Percentiles rank a stretch among this genome's conserved stretches.
These are phyloP conservation scores for Xylaria flabelliformis DNA, from an alignment of 495 filamentous ascomycete genomes.

Conservation along the genomic window DNA sequence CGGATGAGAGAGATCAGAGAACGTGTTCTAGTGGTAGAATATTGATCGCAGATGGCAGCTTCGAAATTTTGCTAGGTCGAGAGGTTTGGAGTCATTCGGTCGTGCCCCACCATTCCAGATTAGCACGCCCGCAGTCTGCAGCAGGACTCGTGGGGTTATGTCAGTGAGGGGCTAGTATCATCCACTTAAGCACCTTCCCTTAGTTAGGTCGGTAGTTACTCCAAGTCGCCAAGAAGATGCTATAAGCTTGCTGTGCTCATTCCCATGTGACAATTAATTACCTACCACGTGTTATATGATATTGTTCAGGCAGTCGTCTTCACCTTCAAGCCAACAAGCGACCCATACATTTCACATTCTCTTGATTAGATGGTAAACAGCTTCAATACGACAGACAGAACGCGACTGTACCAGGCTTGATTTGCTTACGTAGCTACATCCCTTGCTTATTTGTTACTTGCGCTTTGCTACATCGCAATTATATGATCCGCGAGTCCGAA, in stretches of 20 bases:
- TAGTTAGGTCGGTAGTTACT: background rate
- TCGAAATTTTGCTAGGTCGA: constrained; percentile 30
- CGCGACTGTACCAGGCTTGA: background rate
- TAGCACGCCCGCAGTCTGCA: background rate
- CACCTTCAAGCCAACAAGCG: background rate
- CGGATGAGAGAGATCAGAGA: background rate
- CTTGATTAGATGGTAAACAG: constrained; percentile 7
- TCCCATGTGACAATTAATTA: constrained; percentile 25
- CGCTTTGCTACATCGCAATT: constrained; percentile 2
- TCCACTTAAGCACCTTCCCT: background rate
- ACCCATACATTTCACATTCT: background rate
- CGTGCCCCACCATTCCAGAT: constrained; percentile 41
- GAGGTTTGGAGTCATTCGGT: constrained; percentile 36
- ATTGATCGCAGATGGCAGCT: background rate
- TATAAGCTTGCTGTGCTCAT: background rate
- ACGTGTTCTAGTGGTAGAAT: background rate
- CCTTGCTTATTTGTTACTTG: background rate
- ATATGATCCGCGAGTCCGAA: background rate
- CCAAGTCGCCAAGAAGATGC: background rate
- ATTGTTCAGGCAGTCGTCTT: background rate
- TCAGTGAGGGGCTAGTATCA: background rate
- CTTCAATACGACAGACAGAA: constrained; percentile 4
- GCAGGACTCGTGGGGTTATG: constrained; percentile 1
- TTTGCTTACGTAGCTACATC: background rate
- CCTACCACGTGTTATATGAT: constrained; percentile 19